Evolutionary conservation across 2,329 filamentous ascomycete genomes (phyloP).

Genomic region (Parafenestella ontariensis): DNA sequence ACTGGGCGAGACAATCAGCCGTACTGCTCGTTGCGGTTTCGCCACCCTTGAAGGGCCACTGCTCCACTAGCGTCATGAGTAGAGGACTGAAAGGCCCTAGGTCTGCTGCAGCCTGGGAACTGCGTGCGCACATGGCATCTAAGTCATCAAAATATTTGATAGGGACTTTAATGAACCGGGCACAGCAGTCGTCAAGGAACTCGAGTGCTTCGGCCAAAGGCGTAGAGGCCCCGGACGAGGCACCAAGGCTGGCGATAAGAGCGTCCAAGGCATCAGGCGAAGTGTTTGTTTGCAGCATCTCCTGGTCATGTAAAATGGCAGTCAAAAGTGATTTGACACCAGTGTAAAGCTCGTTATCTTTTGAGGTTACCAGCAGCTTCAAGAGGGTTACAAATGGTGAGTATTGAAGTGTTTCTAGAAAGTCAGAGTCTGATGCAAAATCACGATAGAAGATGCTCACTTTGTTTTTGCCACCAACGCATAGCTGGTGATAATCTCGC

Average conservation of each 20-base stretch:
- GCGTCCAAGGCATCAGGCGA: slow-evolving; percentile 49
- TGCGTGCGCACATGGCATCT: slow-evolving; percentile 55
- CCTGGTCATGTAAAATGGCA: slow-evolving; percentile 69
- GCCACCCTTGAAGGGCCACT: slow-evolving; percentile 69
- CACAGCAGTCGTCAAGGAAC: slow-evolving; percentile 84
- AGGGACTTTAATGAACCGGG: slow-evolving; percentile 75
- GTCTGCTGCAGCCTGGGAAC: slow-evolving; percentile 22
- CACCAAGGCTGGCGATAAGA: slow-evolving; percentile 58
- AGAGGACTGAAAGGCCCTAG: slow-evolving; percentile 65
- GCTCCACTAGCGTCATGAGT: slow-evolving; percentile 74
- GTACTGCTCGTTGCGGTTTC: slow-evolving; percentile 31
- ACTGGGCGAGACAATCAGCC: slow-evolving; percentile 42
- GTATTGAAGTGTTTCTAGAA: slow-evolving; percentile 62
- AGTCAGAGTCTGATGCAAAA: slow-evolving; percentile 13
- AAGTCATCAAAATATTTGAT: slow-evolving; percentile 83
- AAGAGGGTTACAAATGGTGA: slow-evolving; percentile 78
- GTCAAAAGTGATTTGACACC: slow-evolving; percentile 64
- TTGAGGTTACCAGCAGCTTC: slow-evolving; percentile 62
- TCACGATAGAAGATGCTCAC: slow-evolving; percentile 35
- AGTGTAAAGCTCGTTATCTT: slow-evolving; percentile 57
- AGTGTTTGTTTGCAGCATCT: slow-evolving; percentile 65
- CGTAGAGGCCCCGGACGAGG: slow-evolving; percentile 41
- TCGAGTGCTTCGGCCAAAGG: slow-evolving; percentile 60
- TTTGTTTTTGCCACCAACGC: slow-evolving; percentile 85
- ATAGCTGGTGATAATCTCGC: slow-evolving; percentile 82